Evolutionary conservation across 441 rosid species (phyloP).

Genomic region (Populus hybrid): DNA sequence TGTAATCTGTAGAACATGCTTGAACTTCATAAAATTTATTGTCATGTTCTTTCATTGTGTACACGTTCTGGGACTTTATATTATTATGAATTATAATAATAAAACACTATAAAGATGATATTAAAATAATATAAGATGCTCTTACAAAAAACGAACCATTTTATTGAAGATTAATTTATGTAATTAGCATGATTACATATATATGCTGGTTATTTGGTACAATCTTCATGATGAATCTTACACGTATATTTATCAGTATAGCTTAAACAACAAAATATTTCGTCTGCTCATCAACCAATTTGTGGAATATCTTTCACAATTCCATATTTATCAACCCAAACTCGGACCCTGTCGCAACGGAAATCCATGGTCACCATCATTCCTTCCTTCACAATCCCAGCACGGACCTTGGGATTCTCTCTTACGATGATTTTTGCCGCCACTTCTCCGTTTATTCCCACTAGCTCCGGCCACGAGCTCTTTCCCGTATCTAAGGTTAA

Average conservation of each 20-base stretch:
- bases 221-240: not conserved
- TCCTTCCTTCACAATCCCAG: slow-evolving; percentile 11
- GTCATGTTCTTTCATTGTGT: not conserved
- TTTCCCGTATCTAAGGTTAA: slow-evolving; percentile 6
- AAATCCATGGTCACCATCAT: slow-evolving; percentile 15
- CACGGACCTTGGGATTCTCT: slow-evolving; percentile 13
- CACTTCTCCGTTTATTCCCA: slow-evolving; percentile 16
- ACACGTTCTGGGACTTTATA: not conserved
- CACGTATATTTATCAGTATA: not conserved
- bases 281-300: slow-evolving; percentile 9
- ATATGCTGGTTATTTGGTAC: not conserved
- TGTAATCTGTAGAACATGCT: not conserved
- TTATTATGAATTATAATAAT: too few relatives aligned
- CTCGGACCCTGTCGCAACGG: slow-evolving; percentile 24
- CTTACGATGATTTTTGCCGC: slow-evolving; percentile 8
- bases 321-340: slow-evolving; percentile 18
- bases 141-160: too few relatives aligned
- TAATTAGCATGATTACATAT: not conserved
- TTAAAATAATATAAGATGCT: not conserved
- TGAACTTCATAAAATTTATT: not conserved
- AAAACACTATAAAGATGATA: too few relatives aligned
- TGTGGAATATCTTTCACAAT: slow-evolving; percentile 14
- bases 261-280: not conserved
- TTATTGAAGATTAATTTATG: not conserved
- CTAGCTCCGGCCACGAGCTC: slow-evolving; percentile 26